A percentile compares a stretch with the other conserved stretches of the same genome.
phyloP scores from a whole-genome alignment of 176 grass and related monocot species.

The Alloteropsis semialata region DNA sequence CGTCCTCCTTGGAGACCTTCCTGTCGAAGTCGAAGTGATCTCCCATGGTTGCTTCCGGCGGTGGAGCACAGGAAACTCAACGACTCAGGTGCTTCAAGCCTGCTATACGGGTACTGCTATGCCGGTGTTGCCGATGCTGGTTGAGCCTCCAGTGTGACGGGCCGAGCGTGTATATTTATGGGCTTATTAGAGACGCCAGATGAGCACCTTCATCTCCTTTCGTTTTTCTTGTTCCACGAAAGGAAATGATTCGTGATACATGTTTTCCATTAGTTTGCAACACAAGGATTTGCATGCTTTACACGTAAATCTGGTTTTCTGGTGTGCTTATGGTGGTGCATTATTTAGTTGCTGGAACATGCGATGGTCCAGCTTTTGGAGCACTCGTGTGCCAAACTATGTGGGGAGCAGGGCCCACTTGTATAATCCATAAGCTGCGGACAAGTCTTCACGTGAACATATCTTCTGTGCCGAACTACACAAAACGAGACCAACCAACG shows the following conservation, averaged over 20 bases:
- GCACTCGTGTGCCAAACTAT: background rate
- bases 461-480: too few relatives aligned
- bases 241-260: background rate
- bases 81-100: background rate
- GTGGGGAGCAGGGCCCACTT: background rate
- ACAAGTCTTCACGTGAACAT: too few relatives aligned
- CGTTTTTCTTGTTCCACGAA: background rate
- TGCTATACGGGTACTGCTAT: background rate
- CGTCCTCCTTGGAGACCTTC: constrained; percentile 16
- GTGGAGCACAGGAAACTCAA: too few relatives aligned
- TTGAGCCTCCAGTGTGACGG: background rate
- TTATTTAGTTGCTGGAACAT: background rate
- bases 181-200: background rate
- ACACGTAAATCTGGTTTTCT: constrained; percentile 52
- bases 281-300: constrained; percentile 42
- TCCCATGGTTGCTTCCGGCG: constrained; percentile 6
- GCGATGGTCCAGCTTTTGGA: background rate
- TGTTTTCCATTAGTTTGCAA: constrained; percentile 13
- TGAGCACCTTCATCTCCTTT: background rate
- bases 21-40: background rate
- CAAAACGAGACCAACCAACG: too few relatives aligned
- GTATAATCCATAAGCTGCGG: background rate
- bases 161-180: background rate
- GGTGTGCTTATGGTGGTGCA: constrained; percentile 17
- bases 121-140: background rate